These are phyloP conservation scores for Bipolaris oryzae DNA, from an alignment of 2,329 filamentous ascomycete species.

Conservation along the genomic window DNA sequence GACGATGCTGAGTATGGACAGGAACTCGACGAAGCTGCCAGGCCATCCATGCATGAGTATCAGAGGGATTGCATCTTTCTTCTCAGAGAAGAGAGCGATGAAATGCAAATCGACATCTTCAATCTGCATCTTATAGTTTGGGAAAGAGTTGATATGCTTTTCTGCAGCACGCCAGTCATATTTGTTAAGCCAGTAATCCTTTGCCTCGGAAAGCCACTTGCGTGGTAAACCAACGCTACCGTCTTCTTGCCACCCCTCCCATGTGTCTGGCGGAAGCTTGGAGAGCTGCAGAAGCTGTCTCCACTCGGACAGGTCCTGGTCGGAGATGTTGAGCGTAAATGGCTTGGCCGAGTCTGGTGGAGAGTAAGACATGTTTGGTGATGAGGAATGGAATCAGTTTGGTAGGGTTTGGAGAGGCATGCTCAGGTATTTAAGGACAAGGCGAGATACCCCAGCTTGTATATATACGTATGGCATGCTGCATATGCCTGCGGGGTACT, in stretches of 20 bases:
- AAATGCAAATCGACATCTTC: conserved; percentile 59
- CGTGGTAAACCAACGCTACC: conserved; percentile 38
- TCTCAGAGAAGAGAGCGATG: conserved; percentile 61
- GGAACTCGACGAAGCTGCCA: conserved; percentile 62
- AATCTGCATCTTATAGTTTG: conserved; percentile 58
- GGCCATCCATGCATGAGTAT: conserved; percentile 65
- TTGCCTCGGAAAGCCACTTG: conserved; percentile 45
- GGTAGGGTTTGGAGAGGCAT: too few relatives aligned
- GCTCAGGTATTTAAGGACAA: neutral
- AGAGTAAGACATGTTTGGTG: conserved; percentile 40
- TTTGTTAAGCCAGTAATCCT: conserved; percentile 47
- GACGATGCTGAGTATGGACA: conserved; percentile 58
- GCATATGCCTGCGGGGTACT: too few relatives aligned
- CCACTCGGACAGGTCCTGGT: conserved; percentile 43
- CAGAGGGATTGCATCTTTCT: conserved; percentile 59
- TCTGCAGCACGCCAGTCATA: conserved; percentile 50
- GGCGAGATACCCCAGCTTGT: neutral
- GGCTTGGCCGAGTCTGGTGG: conserved; percentile 38
- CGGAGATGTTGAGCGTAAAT: conserved; percentile 42
- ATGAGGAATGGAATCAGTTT: neutral
- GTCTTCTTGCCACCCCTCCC: conserved; percentile 35
- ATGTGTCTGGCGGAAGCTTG: conserved; percentile 42
- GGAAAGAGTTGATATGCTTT: conserved; percentile 57
- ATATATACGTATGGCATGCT: too few relatives aligned
- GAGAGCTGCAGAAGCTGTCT: conserved; percentile 46